Evolutionary conservation across 73 alveolate species (phyloP).

Genomic region (Paramecium caudatum): DNA sequence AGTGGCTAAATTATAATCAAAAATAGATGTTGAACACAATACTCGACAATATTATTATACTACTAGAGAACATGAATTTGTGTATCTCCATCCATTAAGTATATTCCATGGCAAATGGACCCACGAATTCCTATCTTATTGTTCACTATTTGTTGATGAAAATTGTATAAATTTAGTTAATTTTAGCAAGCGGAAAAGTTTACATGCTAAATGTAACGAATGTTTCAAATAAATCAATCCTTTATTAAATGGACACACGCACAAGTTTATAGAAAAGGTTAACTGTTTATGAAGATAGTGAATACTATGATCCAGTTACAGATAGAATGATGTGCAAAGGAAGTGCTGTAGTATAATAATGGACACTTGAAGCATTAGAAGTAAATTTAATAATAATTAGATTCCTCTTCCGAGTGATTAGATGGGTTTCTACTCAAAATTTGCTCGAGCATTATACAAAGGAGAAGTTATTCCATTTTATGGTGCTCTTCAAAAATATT

Average conservation of each 20-base stretch:
- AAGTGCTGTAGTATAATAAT: conserved; percentile 48
- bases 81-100: neutral
- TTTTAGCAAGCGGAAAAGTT: neutral
- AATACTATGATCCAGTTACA: conserved; percentile 33
- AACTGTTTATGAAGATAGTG: conserved; percentile 40
- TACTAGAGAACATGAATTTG: conserved; percentile 50
- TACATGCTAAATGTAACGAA: conserved; percentile 70
- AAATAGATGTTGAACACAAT: conserved; percentile 33
- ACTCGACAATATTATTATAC: conserved; percentile 52
- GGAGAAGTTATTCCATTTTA: conserved; percentile 47
- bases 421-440: conserved; percentile 68
- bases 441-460: conserved; percentile 43
- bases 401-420: conserved; percentile 62
- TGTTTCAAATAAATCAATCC: conserved; percentile 45
- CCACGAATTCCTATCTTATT: neutral
- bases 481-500: conserved; percentile 19
- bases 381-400: conserved; percentile 48
- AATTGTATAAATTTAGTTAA: neutral
- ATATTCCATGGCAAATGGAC: neutral
- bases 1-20: conserved; percentile 37
- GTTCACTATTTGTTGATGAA: neutral
- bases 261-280: conserved; percentile 15
- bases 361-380: conserved; percentile 17
- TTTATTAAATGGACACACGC: conserved; percentile 59
- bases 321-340: conserved; percentile 59